These are phyloP conservation scores for Aspergillus sp. DNA, from an alignment of 2,329 filamentous ascomycete species.

Conservation along the genomic window DNA sequence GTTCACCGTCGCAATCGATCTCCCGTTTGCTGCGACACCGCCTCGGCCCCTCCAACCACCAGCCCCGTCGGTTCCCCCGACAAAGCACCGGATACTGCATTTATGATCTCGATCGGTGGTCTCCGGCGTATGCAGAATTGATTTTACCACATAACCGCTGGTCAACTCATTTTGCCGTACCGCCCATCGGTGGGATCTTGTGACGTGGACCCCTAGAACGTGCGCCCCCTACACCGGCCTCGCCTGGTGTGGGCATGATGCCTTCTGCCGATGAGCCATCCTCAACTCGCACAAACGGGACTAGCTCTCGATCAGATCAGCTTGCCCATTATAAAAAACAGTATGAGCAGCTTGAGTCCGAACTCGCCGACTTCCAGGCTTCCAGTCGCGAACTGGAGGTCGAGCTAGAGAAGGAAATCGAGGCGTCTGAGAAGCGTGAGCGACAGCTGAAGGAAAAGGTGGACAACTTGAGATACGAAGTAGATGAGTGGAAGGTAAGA, in stretches of 20 bases:
- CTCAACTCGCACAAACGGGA: slow-evolving; percentile 40
- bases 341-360: slow-evolving; percentile 87
- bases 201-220: slow-evolving; percentile 21
- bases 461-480: slow-evolving; percentile 80
- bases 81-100: slow-evolving; percentile 10
- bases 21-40: slow-evolving; percentile 35
- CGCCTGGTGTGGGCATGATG: slow-evolving; percentile 32
- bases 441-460: slow-evolving; percentile 81
- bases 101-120: slow-evolving; percentile 11
- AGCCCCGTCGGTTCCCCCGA: slow-evolving; percentile 15
- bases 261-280: slow-evolving; percentile 37
- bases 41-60: slow-evolving; percentile 31
- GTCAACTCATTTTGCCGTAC: slow-evolving; percentile 8
- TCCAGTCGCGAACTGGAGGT: slow-evolving; percentile 92
- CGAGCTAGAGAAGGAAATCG: slow-evolving; percentile 93
- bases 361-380: slow-evolving; percentile 89
- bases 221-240: slow-evolving; percentile 18
- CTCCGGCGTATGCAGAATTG: neutral
- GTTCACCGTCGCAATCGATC: slow-evolving; percentile 18
- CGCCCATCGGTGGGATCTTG: slow-evolving; percentile 5
- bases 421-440: slow-evolving; percentile 91
- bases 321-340: slow-evolving; percentile 94
- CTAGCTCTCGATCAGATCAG: slow-evolving; percentile 63
- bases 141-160: neutral
- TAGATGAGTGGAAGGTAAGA: slow-evolving; percentile 94